phyloP scores from a whole-genome alignment of 306 rosid species.

The Betula pendula region DNA sequence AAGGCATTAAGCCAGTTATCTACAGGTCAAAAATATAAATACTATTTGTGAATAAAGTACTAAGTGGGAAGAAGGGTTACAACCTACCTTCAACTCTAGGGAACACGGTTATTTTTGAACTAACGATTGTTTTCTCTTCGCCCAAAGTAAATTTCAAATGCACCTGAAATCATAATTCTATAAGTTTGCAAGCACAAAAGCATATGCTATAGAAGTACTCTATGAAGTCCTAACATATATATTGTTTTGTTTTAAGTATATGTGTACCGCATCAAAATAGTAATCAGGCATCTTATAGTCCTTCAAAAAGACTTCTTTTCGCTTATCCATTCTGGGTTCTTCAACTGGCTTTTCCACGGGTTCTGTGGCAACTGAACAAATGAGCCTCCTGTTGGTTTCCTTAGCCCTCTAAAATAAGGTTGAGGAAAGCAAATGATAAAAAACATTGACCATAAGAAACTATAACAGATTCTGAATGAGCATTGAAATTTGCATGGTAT shows the following conservation, averaged over 20 bases:
- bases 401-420: conserved; percentile 53
- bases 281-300: conserved; percentile 90
- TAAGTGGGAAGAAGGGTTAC: conserved; percentile 15
- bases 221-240: conserved; percentile 26
- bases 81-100: conserved; percentile 74
- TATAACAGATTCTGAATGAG: not conserved
- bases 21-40: conserved; percentile 18
- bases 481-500: not conserved
- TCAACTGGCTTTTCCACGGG: conserved; percentile 56
- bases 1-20: conserved; percentile 12
- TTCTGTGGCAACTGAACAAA: conserved; percentile 82
- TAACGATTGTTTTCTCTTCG: conserved; percentile 80
- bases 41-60: conserved; percentile 18
- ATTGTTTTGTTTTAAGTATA: conserved; percentile 19
- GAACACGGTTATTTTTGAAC: conserved; percentile 72
- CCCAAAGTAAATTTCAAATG: conserved; percentile 78
- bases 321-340: conserved; percentile 73
- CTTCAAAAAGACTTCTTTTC: conserved; percentile 85
- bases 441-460: conserved; percentile 1
- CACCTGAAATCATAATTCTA: conserved; percentile 53
- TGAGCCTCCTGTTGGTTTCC: conserved; percentile 52
- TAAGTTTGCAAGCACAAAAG: conserved; percentile 20
- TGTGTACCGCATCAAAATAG: conserved; percentile 76
- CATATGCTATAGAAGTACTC: not conserved
- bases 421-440: conserved; percentile 29